Conservation (phyloP, 225 moss, liverwort and hornwort species). For the Straminergon stramineum region DNA sequence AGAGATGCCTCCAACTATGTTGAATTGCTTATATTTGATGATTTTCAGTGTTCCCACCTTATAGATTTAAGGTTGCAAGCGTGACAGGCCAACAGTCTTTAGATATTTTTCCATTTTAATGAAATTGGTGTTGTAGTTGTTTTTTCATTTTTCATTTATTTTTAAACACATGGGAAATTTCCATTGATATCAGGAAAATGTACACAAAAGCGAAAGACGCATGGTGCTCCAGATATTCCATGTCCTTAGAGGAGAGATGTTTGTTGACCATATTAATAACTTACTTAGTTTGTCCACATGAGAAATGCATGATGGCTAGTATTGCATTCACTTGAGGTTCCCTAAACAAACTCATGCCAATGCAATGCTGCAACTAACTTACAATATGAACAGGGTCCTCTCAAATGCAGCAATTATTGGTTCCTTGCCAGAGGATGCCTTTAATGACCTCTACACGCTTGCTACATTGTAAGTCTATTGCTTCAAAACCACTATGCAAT, state of each 20-base stretch:
- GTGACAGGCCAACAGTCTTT: rapidly evolving
- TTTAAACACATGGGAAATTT: too few relatives aligned
- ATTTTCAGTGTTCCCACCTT: too few relatives aligned
- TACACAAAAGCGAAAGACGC: too few relatives aligned
- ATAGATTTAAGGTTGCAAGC: neutral
- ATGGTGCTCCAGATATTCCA: neutral
- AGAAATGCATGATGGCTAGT: neutral
- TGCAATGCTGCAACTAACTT: neutral
- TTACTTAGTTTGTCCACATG: neutral
- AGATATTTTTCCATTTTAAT: neutral
- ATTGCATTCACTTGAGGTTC: neutral
- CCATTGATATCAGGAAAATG: too few relatives aligned
- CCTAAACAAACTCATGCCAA: rapidly evolving
- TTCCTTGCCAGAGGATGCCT: rapidly evolving
- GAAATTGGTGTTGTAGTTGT: neutral
- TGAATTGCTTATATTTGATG: too few relatives aligned
- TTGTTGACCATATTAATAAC: neutral
- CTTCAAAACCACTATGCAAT: neutral
- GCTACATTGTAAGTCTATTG: neutral
- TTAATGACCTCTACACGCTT: rapidly evolving
- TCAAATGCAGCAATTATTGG: neutral
- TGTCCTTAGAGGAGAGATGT: neutral
- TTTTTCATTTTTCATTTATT: too few relatives aligned
- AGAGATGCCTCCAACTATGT: too few relatives aligned
- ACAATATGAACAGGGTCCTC: neutral